Evolutionary conservation across 495 filamentous ascomycete genomes (phyloP).

Genomic region (Trichoderma reesei): DNA sequence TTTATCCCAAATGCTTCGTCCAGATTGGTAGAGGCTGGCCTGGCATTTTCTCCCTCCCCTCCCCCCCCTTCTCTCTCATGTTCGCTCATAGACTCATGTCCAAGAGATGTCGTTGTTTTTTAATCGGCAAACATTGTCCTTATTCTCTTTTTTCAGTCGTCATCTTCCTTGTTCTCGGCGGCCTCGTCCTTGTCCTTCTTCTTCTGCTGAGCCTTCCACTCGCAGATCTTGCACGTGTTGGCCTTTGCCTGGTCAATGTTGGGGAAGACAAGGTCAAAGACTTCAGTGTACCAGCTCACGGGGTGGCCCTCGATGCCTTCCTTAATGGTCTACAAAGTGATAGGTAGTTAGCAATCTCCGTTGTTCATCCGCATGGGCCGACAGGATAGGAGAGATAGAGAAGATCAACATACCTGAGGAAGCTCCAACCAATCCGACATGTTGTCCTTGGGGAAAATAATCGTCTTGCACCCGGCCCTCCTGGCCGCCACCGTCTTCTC

Average conservation of each 20-base stretch:
- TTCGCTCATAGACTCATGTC: not conserved
- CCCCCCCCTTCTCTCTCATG: too few relatives aligned
- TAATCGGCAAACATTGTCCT: not conserved
- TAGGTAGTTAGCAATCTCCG: slow-evolving; percentile 23
- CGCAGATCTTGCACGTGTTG: slow-evolving; percentile 55
- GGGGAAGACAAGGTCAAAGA: slow-evolving; percentile 86
- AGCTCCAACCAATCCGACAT: slow-evolving; percentile 94
- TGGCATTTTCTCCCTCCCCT: too few relatives aligned
- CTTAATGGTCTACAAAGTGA: slow-evolving; percentile 77
- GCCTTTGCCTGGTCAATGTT: slow-evolving; percentile 64
- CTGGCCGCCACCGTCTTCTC: slow-evolving; percentile 99
- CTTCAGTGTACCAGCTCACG: slow-evolving; percentile 86
- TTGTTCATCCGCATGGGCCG: too few relatives aligned
- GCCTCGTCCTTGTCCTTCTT: slow-evolving; percentile 20
- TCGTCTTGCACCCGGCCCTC: slow-evolving; percentile 84
- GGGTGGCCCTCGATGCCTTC: slow-evolving; percentile 83
- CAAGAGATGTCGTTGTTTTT: too few relatives aligned
- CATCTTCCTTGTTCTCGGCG: slow-evolving; percentile 28
- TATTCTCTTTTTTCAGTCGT: slow-evolving; percentile 14
- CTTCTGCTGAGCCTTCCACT: slow-evolving; percentile 46
- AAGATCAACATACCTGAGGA: slow-evolving; percentile 61
- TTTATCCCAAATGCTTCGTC: too few relatives aligned
- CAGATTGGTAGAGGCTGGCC: too few relatives aligned
- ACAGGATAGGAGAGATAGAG: not conserved
- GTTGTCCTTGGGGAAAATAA: slow-evolving; percentile 94